Evolutionary conservation across 495 filamentous ascomycete genomes (phyloP).

Genomic region (Podospora pseudocomata): DNA sequence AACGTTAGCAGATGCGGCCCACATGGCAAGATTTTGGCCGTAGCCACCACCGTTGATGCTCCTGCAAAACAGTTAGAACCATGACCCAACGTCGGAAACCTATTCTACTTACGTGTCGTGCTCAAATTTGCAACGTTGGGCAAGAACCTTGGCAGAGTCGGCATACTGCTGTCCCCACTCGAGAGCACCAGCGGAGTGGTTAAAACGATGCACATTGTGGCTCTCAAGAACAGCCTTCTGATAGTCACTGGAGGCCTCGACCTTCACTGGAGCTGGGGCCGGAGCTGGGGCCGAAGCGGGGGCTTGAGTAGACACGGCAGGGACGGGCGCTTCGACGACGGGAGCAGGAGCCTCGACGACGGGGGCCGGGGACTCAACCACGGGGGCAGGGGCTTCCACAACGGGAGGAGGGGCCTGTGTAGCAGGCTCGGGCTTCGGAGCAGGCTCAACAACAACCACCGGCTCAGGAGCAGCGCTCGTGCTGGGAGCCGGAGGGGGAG

Average conservation of each 20-base stretch:
- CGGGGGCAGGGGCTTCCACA: constrained; percentile 6
- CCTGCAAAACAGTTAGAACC: constrained; percentile 27
- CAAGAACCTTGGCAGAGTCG: constrained; percentile 51
- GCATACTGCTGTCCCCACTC: constrained; percentile 61
- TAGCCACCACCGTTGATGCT: constrained; percentile 59
- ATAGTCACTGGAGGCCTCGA: constrained; percentile 29
- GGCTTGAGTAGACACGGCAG: not conserved
- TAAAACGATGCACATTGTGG: constrained; percentile 84
- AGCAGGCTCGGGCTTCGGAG: constrained; percentile 15
- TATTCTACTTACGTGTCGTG: constrained; percentile 67
- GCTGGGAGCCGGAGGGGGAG: constrained; percentile 20
- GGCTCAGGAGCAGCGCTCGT: constrained; percentile 13
- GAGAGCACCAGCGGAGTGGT: constrained; percentile 67
- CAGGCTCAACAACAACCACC: constrained; percentile 5
- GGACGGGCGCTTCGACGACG: constrained; percentile 6
- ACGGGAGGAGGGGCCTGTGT: constrained; percentile 9
- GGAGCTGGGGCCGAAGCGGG: constrained; percentile 12
- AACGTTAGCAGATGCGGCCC: constrained; percentile 31
- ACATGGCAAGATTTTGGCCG: constrained; percentile 78
- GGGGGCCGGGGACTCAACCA: constrained; percentile 11
- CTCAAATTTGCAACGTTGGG: constrained; percentile 60
- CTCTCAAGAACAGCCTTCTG: constrained; percentile 50
- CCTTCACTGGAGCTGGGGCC: constrained; percentile 18
- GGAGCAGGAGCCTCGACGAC: constrained; percentile 13
- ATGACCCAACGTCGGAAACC: not conserved